These are phyloP conservation scores for Penicillium odoratum DNA, from an alignment of 495 filamentous ascomycete species.

Conservation along the genomic window DNA sequence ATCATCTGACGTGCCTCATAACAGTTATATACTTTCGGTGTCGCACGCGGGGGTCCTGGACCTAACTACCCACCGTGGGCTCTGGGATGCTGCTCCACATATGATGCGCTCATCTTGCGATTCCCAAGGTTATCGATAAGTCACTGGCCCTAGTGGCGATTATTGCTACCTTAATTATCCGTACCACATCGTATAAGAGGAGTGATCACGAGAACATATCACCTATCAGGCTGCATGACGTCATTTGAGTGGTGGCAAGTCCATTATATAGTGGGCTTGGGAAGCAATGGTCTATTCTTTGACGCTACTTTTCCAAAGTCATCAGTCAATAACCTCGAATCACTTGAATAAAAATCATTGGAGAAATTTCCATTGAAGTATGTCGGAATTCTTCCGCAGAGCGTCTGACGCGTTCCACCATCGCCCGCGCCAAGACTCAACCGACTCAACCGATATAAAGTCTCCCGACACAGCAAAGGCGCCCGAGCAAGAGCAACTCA, in stretches of 20 bases:
- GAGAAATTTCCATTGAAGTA: not conserved
- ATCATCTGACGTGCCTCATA: not conserved
- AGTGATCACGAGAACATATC: not conserved
- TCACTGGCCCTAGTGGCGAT: not conserved
- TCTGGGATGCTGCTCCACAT: not conserved
- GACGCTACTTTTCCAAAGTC: not conserved
- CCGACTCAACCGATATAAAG: conserved; percentile 9
- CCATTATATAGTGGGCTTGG: not conserved
- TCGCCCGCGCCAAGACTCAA: conserved; percentile 13
- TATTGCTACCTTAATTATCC: not conserved
- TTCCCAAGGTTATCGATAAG: not conserved
- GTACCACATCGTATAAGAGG: not conserved
- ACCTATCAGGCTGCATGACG: not conserved
- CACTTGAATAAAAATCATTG: too few relatives aligned
- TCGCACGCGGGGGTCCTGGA: not conserved
- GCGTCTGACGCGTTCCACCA: conserved; percentile 12
- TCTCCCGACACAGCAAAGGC: not conserved
- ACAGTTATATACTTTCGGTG: not conserved
- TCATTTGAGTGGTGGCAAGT: not conserved
- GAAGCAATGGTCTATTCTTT: too few relatives aligned
- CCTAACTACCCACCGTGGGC: not conserved
- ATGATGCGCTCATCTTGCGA: not conserved
- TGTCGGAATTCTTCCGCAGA: conserved; percentile 15
- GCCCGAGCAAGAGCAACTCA: not conserved
- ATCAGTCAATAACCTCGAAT: too few relatives aligned